Evolutionary conservation across 2,329 filamentous ascomycete species (phyloP).

Genomic region (Colletotrichum siamense): DNA sequence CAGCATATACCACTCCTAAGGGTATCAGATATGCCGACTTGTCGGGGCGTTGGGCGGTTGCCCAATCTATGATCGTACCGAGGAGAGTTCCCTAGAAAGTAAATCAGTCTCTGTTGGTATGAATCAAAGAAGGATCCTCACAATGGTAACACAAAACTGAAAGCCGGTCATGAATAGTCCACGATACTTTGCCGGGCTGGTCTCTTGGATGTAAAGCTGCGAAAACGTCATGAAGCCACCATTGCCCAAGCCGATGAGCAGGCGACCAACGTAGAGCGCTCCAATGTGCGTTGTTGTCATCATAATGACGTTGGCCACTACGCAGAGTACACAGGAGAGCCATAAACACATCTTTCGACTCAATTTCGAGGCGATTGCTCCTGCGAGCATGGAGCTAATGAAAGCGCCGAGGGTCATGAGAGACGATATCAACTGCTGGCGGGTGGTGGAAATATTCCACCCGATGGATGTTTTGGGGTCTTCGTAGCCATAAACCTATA

Average conservation of each 20-base stretch:
- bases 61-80: not conserved
- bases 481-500: not conserved
- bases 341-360: not conserved
- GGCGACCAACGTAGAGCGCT: conserved; percentile 58
- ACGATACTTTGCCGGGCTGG: conserved; percentile 52
- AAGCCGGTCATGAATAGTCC: conserved; percentile 47
- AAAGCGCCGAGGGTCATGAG: conserved; percentile 54
- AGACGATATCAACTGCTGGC: conserved; percentile 54
- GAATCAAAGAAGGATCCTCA: accelerated
- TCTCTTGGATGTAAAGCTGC: conserved; percentile 53
- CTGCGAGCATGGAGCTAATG: conserved; percentile 46
- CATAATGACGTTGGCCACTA: not conserved
- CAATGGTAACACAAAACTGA: not conserved
- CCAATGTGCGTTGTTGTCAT: conserved; percentile 53
- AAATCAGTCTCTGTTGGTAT: not conserved
- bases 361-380: conserved; percentile 15
- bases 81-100: not conserved
- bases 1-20: not conserved
- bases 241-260: conserved; percentile 61
- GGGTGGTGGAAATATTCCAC: conserved; percentile 49
- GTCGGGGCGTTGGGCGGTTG: not conserved
- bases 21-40: not conserved
- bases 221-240: conserved; percentile 63
- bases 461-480: conserved; percentile 32
- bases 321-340: not conserved